Conservation (phyloP, 768 basidiomycete genomes). For the Favolaschia claudopus region DNA sequence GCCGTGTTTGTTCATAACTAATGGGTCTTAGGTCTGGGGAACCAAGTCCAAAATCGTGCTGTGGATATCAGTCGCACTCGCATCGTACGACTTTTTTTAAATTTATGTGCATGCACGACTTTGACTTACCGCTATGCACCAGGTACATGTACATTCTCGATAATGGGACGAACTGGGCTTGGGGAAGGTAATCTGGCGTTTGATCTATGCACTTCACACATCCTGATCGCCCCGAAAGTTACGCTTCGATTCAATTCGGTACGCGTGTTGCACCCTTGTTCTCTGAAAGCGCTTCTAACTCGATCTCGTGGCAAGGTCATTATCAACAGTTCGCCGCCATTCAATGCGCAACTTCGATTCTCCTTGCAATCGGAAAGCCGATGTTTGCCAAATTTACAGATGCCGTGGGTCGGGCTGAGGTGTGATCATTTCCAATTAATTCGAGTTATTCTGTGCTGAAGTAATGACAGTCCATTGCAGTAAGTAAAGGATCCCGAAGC, state of each 20-base stretch:
- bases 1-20: neutral
- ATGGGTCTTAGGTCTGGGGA: slow-evolving; percentile 25
- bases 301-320: slow-evolving; percentile 4
- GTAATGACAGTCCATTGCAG: slow-evolving; percentile 20
- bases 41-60: slow-evolving; percentile 25
- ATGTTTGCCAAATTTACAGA: slow-evolving; percentile 27
- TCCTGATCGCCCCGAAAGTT: slow-evolving; percentile 1
- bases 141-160: slow-evolving; percentile 24
- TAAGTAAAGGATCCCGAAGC: too few species aligned
- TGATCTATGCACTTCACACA: too few species aligned
- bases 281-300: too few species aligned
- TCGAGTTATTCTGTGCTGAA: neutral
- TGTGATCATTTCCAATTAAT: neutral
- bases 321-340: slow-evolving; percentile 29
- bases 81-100: slow-evolving; percentile 18
- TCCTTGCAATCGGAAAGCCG: slow-evolving; percentile 28
- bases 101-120: neutral
- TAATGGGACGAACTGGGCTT: slow-evolving; percentile 28
- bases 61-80: slow-evolving; percentile 26
- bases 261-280: neutral
- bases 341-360: slow-evolving; percentile 27
- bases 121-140: neutral
- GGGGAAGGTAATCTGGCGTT: slow-evolving; percentile 29
- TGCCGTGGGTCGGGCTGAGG: slow-evolving; percentile 25
- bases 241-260: slow-evolving; percentile 26